Evolutionary conservation across 1,284 basidiomycete genomes (phyloP).

Genomic region (Coriolopsis trogii): DNA sequence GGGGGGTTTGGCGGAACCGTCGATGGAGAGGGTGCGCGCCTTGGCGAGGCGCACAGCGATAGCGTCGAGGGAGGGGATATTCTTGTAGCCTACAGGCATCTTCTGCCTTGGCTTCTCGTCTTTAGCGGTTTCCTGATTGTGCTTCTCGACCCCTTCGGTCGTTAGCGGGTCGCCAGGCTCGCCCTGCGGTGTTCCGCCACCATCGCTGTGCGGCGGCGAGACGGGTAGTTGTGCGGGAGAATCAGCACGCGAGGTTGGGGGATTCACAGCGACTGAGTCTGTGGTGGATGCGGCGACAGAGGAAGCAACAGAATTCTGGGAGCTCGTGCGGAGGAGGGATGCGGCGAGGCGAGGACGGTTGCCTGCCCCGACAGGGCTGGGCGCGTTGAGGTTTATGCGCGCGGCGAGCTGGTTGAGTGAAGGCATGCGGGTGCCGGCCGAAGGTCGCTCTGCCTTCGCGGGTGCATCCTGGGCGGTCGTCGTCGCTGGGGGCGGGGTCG

Average conservation of each 20-base stretch:
- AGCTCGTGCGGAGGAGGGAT: slow-evolving; percentile 67
- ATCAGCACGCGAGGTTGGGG: slow-evolving; percentile 61
- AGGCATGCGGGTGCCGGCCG: slow-evolving; percentile 50
- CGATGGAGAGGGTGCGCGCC: slow-evolving; percentile 67
- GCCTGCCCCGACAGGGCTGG: slow-evolving; percentile 40
- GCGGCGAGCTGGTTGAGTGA: slow-evolving; percentile 83
- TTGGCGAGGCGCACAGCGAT: slow-evolving; percentile 77
- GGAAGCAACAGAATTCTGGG: slow-evolving; percentile 40
- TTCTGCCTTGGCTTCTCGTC: slow-evolving; percentile 45
- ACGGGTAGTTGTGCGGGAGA: slow-evolving; percentile 49
- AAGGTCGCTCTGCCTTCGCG: slow-evolving; percentile 42
- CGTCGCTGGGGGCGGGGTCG: slow-evolving; percentile 27
- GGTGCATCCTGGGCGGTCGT: slow-evolving; percentile 33
- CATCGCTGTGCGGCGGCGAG: slow-evolving; percentile 47
- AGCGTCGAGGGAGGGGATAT: slow-evolving; percentile 80
- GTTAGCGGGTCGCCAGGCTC: slow-evolving; percentile 57
- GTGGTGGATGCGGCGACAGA: slow-evolving; percentile 43
- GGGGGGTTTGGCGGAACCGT: slow-evolving; percentile 72
- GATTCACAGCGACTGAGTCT: slow-evolving; percentile 67
- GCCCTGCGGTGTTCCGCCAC: slow-evolving; percentile 37
- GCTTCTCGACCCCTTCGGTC: slow-evolving; percentile 35
- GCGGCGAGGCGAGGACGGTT: slow-evolving; percentile 74
- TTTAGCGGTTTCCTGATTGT: slow-evolving; percentile 26
- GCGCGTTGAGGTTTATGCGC: slow-evolving; percentile 57
- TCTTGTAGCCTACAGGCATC: slow-evolving; percentile 77